Conservation (phyloP, 257 asterid species). For the Nicotiana undulata region DNA sequence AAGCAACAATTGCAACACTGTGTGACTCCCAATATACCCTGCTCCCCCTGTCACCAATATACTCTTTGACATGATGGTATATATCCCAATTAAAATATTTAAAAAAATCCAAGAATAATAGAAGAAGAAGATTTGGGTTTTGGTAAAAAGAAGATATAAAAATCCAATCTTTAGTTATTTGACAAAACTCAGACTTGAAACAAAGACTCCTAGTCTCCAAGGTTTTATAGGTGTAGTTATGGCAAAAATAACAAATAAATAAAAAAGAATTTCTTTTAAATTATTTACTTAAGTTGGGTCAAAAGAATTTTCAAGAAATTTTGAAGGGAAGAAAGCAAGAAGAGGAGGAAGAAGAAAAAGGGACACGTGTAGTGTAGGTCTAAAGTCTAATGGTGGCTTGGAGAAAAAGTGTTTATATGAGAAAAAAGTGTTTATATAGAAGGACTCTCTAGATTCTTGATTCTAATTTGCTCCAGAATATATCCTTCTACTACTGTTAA, state of each 20-base stretch:
- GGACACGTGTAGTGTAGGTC: slow-evolving; percentile 8
- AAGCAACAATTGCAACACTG: slow-evolving; percentile 73
- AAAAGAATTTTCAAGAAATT: not conserved
- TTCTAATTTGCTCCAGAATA: not conserved
- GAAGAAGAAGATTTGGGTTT: not conserved
- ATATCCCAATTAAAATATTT: not conserved
- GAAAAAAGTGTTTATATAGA: not conserved
- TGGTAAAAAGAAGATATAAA: not conserved
- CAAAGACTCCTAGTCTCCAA: not conserved
- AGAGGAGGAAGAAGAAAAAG: not conserved
- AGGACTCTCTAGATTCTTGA: slow-evolving; percentile 3
- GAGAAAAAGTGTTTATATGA: not conserved
- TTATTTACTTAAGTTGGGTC: not conserved
- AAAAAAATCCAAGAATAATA: not conserved
- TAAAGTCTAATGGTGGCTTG: not conserved
- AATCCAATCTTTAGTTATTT: not conserved
- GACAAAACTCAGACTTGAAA: not conserved
- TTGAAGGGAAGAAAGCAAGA: not conserved
- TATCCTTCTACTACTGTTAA: not conserved
- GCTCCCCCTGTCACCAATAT: slow-evolving; percentile 66
- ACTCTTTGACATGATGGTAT: slow-evolving; percentile 22
- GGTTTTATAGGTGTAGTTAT: not conserved
- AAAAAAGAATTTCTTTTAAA: not conserved
- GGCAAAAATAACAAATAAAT: not conserved
- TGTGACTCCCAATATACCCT: slow-evolving; percentile 65